Evolutionary conservation across 148 eudicot species (phyloP), one percentile per base, ranked within the genome.

Genomic region (Oxyria digyna): DNA sequence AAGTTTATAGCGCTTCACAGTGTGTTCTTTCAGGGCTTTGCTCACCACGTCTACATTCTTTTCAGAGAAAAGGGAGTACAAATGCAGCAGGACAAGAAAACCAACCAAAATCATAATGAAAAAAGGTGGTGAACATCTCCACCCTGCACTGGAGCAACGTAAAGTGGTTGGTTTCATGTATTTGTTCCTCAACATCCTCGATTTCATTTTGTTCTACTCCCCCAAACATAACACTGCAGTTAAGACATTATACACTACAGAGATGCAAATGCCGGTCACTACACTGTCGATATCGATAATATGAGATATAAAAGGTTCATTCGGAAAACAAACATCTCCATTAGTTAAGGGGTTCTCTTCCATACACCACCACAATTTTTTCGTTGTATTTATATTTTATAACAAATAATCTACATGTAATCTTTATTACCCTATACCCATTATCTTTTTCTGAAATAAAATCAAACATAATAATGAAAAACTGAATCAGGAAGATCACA

Each of bases 171-270:
- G 81, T 85, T 90, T 94, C 84, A 80, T 72, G 85, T 85, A 84
- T 87, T 86, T 94, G 96, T 85, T 90, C 90, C 83, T 90, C 84
- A 82, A 80, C 88, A 83, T 81, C 88, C 82, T 78, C 89, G 85
- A 81, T 49, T 49, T 49, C 80, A 74, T 81, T 78, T 77, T 77
- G 65, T 73, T 78, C 8, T 49, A 49, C 21, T 20, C 57, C 57
- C 57, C 20, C 20, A 26, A n/a, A n/a, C n/a, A 52, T 24, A 52
- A 21, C 23, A 9, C 62, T 52, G 31, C 62, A 52, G 31, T 52
- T 52, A 84, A 52, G 31, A 24, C 4, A 10, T 21, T 14, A 23
- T 21, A 21, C 23, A 52, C 15, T 52, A 23, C 5, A 31, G 31
- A 52, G 62, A 9, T 52, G 15, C 29, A 23, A 50, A 23, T 52